These are phyloP conservation scores for Penicillium silybi DNA, from an alignment of 495 filamentous ascomycete species.

Conservation along the genomic window DNA sequence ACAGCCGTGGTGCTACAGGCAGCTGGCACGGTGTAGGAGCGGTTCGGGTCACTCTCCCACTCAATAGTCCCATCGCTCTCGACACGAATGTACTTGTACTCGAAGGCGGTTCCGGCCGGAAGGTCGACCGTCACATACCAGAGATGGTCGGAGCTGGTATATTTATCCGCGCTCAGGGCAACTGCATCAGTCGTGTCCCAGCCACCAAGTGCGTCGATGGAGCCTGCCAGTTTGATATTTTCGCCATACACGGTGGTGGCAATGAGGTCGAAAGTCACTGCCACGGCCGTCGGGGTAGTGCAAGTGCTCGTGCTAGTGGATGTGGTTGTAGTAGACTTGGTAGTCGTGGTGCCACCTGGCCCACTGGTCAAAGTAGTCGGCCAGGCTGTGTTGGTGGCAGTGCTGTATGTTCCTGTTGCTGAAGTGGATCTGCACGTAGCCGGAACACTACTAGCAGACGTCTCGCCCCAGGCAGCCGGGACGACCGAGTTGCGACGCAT, in stretches of 20 bases:
- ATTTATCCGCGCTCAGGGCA: slow-evolving; percentile 48
- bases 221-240: slow-evolving; percentile 57
- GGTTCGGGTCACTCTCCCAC: slow-evolving; percentile 68
- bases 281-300: slow-evolving; percentile 42
- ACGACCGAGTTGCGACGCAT: slow-evolving; percentile 45
- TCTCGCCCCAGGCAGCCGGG: slow-evolving; percentile 55
- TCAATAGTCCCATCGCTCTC: slow-evolving; percentile 47
- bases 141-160: slow-evolving; percentile 51
- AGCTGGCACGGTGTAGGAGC: slow-evolving; percentile 50
- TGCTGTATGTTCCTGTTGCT: slow-evolving; percentile 55
- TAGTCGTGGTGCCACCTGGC: slow-evolving; percentile 28
- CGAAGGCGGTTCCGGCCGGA: slow-evolving; percentile 47
- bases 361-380: slow-evolving; percentile 48
- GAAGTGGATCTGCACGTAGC: slow-evolving; percentile 48
- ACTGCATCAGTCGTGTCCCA: slow-evolving; percentile 53
- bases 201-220: slow-evolving; percentile 48
- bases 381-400: slow-evolving; percentile 52
- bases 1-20: slow-evolving; percentile 41
- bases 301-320: slow-evolving; percentile 27
- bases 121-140: slow-evolving; percentile 55
- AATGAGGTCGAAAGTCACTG: slow-evolving; percentile 56
- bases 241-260: slow-evolving; percentile 54
- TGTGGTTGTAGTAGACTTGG: slow-evolving; percentile 27
- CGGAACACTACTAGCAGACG: slow-evolving; percentile 49
- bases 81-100: slow-evolving; percentile 69